Conservation (phyloP, 192 early-diverging fungal species). For the Chytriomyces sp. region DNA sequence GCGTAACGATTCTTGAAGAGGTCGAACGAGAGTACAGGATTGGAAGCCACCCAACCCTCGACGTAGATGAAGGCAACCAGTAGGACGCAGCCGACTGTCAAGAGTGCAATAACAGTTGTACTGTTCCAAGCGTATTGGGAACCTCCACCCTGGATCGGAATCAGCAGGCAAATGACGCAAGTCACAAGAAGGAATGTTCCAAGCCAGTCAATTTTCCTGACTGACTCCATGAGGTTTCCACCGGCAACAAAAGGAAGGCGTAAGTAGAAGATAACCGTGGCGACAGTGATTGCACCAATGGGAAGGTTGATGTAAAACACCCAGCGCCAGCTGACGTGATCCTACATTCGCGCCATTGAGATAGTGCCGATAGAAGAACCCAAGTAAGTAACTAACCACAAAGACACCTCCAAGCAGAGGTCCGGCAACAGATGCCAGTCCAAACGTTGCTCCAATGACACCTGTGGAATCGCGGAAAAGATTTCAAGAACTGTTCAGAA, state of each 20-base stretch:
- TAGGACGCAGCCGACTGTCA: conserved; percentile 54
- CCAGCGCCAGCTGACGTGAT: conserved; percentile 50
- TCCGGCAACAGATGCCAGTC: conserved; percentile 71
- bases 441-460: conserved; percentile 72
- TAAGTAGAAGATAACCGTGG: conserved; percentile 57
- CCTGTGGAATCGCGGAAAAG: too few relatives aligned
- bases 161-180: conserved; percentile 18
- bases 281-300: conserved; percentile 66
- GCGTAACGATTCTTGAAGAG: conserved; percentile 54
- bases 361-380: too few relatives aligned
- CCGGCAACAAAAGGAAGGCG: background rate
- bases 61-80: conserved; percentile 50
- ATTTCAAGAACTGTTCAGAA: too few relatives aligned
- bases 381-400: too few relatives aligned
- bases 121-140: conserved; percentile 62
- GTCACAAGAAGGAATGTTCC: conserved; percentile 20
- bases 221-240: background rate
- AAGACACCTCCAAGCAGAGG: conserved; percentile 82
- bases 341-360: too few relatives aligned
- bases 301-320: conserved; percentile 73
- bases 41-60: conserved; percentile 61
- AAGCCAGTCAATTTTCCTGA: conserved; percentile 23
- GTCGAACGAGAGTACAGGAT: conserved; percentile 66
- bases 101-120: conserved; percentile 45
- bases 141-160: conserved; percentile 66